Percentiles rank a stretch among this genome's conserved stretches.
Conservation (phyloP, 2,329 filamentous ascomycete species). For the Pyrenophora graminea region DNA sequence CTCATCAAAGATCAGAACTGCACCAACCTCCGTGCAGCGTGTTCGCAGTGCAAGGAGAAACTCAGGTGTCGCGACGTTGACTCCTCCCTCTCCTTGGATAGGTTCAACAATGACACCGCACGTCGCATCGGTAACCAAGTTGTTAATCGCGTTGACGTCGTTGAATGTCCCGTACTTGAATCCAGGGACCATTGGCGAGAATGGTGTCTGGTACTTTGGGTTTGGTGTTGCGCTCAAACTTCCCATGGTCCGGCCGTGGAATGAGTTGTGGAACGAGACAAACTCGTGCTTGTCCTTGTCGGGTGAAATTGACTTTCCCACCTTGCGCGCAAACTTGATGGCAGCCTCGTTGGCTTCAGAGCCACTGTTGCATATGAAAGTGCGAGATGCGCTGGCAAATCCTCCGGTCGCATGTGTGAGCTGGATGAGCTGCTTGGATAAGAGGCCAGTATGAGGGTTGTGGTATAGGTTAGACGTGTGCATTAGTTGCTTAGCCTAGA, state of each 20-base stretch:
- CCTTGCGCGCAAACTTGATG: slow-evolving; percentile 94
- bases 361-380: slow-evolving; percentile 95
- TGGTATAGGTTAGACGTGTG: slow-evolving; percentile 97
- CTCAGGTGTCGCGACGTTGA: slow-evolving; percentile 79
- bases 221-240: slow-evolving; percentile 94
- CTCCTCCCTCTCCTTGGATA: slow-evolving; percentile 94
- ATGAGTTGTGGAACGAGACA: slow-evolving; percentile 88
- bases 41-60: slow-evolving; percentile 84
- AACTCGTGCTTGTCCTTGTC: slow-evolving; percentile 76
- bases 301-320: slow-evolving; percentile 74
- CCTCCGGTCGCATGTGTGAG: slow-evolving; percentile 77
- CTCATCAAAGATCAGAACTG: slow-evolving; percentile 91
- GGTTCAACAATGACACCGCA: slow-evolving; percentile 96
- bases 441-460: slow-evolving; percentile 89
- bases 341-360: slow-evolving; percentile 97
- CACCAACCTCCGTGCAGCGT: slow-evolving; percentile 83
- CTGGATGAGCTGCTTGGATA: slow-evolving; percentile 83
- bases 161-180: slow-evolving; percentile 89
- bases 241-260: slow-evolving; percentile 97
- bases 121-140: slow-evolving; percentile 79
- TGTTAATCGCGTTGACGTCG: slow-evolving; percentile 71
- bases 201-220: slow-evolving; percentile 95
- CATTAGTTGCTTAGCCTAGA: slow-evolving; percentile 68
- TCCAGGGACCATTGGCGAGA: slow-evolving; percentile 92
- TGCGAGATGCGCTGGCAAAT: slow-evolving; percentile 78